Base-by-base conservation (phyloP, 805 yeast species). In the Yarrowia sp. region DNA sequence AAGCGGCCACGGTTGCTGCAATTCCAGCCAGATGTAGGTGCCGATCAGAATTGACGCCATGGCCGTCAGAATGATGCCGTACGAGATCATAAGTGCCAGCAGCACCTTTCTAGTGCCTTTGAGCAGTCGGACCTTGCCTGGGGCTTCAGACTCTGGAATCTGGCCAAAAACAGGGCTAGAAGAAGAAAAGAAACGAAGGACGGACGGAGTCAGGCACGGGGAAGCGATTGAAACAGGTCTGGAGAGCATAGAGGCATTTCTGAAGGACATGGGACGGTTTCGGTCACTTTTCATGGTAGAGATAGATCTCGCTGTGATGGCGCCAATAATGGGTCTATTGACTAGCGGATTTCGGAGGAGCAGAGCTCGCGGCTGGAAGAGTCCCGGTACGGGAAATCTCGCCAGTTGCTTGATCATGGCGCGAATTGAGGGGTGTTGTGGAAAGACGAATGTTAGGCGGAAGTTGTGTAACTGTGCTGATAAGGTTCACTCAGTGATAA, bases 71-170 rank as follows among this genome's bases (percentile, higher is more conserved):
- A 43, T 58, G 40, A 67, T 39, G 9, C 56, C 49, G 58, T 67
- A 64, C 9, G 55, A 30, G 39, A 63, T 68, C 38, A 67, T 30
- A 8, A 61, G 19, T 13, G 66, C 66, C 55, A 58, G 50, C 14
- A 58, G 64, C 9, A 58, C 13, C 19, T 42, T 58, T 40, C 50
- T 20, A 17, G 64, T 58, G n/a, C 40, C 6, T 19, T 58, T 58
- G 20, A 58, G 50, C 36, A 58, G 12, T 13, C 64, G 43, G 9
- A 58, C 64, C 30, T 13, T 42, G 4, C 64, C 64, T 12, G 64
- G 64, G 6, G 64, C 64, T 3, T 39, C 64, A 30, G 50, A 30
- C n/a, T 58, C 64, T 3, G 64, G 50, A 12, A 58, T 40, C 10
- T 55, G 63, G n/a, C 30, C 63, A 0, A 30, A n/a, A 42, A 15